Percentiles rank a stretch among this genome's conserved stretches.
These are phyloP conservation scores for Macadamia tetraphylla DNA, from an alignment of 164 flowering plant species.

Conservation along the genomic window DNA sequence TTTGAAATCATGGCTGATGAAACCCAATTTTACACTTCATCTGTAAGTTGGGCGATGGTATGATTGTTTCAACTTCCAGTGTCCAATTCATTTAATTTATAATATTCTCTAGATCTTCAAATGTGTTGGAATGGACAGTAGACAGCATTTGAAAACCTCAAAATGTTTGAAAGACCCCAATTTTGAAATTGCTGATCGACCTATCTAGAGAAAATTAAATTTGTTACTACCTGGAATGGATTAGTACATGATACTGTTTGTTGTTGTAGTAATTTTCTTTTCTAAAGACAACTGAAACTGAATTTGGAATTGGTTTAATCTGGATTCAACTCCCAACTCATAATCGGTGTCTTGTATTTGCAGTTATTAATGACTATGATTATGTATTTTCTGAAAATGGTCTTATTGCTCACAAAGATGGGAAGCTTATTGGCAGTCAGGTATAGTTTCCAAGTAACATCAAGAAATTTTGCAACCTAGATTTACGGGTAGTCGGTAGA, in stretches of 20 bases:
- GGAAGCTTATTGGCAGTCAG: conserved; percentile 74
- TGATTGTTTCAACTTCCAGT: background rate
- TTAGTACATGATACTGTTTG: too few species aligned
- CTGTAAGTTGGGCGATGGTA: background rate
- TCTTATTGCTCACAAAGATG: conserved; percentile 87
- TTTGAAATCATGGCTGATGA: background rate
- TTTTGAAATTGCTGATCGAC: too few species aligned
- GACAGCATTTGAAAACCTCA: too few species aligned
- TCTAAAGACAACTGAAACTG: too few species aligned
- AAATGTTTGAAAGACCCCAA: too few species aligned
- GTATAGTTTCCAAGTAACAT: conserved; percentile 27
- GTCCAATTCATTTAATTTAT: background rate
- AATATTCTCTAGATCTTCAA: too few species aligned
- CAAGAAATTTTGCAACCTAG: background rate
- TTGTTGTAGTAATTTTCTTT: too few species aligned
- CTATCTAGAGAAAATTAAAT: too few species aligned
- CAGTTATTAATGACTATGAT: conserved; percentile 83
- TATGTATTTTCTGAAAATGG: conserved; percentile 96
- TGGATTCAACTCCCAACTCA: background rate
- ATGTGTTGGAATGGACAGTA: too few species aligned
- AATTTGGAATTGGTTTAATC: too few species aligned
- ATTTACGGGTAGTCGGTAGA: background rate
- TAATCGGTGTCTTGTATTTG: conserved; percentile 12
- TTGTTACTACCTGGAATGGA: too few species aligned
- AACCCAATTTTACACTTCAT: background rate